Evolutionary conservation across 345 rosid species (phyloP).

Genomic region (Eucalyptus regnans): DNA sequence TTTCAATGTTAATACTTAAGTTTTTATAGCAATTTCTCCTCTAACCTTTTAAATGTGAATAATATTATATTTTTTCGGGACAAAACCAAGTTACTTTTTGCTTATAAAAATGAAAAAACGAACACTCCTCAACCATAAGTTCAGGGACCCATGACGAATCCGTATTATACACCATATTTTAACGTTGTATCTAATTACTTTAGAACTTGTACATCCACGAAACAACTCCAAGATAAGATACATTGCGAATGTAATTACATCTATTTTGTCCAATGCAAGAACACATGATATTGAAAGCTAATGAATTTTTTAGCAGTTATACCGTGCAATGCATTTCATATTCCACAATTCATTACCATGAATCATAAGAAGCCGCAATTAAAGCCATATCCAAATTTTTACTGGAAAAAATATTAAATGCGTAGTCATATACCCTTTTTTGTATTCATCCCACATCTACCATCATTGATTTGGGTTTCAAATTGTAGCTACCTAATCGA

Average conservation of each 20-base stretch:
- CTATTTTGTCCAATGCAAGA: background rate
- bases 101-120: background rate
- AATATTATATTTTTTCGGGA: fast-evolving
- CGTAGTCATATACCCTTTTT: background rate
- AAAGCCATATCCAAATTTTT: background rate
- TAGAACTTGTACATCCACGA: background rate
- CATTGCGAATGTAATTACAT: background rate
- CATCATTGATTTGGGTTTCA: background rate
- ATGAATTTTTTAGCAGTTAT: background rate
- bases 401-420: background rate
- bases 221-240: background rate
- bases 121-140: background rate
- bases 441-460: background rate
- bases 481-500: background rate
- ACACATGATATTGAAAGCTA: background rate
- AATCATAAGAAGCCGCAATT: background rate
- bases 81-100: background rate
- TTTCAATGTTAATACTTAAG: background rate
- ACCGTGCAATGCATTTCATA: background rate
- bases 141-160: background rate
- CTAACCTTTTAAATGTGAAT: background rate
- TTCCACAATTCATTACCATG: background rate
- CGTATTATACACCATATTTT: background rate
- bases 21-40: background rate
- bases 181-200: background rate